Percentiles rank a stretch among this genome's conserved stretches.
Conservation (phyloP, 345 rosid genomes). For the Salix brachista region DNA sequence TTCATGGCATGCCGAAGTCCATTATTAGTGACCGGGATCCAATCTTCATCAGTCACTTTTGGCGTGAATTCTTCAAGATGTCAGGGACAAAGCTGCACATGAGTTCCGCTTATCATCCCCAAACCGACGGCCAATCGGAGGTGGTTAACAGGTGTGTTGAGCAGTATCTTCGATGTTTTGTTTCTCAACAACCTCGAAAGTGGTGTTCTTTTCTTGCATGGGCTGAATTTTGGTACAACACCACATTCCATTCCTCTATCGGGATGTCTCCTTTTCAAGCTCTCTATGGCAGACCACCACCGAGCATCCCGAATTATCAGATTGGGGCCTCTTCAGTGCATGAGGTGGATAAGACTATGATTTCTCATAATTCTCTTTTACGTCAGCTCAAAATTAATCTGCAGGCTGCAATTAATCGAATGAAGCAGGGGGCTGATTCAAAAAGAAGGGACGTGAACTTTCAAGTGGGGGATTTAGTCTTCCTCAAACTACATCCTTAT, state of each 20-base stretch:
- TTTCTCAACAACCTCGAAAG: neutral
- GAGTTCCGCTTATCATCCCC: neutral
- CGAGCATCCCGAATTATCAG: neutral
- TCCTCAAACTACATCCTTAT: neutral
- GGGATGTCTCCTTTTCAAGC: neutral
- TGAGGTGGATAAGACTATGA: neutral
- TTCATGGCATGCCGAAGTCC: no score
- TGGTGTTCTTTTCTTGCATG: neutral
- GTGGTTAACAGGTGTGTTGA: neutral
- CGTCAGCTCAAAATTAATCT: neutral
- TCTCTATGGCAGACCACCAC: neutral
- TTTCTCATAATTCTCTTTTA: neutral
- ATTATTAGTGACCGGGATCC: no score
- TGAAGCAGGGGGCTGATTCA: neutral
- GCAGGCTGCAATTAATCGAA: neutral
- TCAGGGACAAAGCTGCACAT: neutral
- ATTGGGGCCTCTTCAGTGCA: neutral
- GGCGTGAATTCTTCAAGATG: neutral
- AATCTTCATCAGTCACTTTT: neutral
- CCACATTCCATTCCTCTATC: neutral
- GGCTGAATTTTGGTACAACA: neutral
- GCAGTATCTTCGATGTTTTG: neutral
- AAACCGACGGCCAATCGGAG: neutral
- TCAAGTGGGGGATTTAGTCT: neutral
- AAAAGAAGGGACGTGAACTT: neutral